Conservation (phyloP, 2,329 filamentous ascomycete species). For the Helotiales sp. region DNA sequence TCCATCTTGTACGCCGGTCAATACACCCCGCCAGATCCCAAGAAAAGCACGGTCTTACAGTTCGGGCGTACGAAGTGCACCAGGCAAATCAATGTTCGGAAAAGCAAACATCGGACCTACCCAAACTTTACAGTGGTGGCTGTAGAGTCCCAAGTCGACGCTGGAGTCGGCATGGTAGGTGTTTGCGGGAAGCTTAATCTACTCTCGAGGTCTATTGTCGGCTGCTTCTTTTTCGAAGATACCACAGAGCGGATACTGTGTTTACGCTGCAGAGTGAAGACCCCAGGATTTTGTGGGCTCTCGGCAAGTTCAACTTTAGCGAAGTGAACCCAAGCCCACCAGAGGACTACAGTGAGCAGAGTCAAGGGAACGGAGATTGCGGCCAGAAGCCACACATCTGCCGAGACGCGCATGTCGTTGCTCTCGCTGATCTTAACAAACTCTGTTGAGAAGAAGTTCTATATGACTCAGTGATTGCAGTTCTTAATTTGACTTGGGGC, state of each 20-base stretch:
- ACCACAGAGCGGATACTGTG: background rate
- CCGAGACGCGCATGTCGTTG: slow-evolving; percentile 25
- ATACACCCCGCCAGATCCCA: background rate
- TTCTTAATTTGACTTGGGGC: background rate
- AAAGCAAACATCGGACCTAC: background rate
- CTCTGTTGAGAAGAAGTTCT: slow-evolving; percentile 37
- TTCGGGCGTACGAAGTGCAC: background rate
- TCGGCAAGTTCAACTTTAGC: slow-evolving; percentile 11
- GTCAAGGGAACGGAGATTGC: slow-evolving; percentile 34
- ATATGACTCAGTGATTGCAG: background rate
- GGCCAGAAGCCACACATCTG: slow-evolving; percentile 31
- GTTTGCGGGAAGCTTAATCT: background rate
- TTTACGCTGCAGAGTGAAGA: slow-evolving; percentile 2
- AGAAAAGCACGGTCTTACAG: background rate
- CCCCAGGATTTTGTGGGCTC: background rate
- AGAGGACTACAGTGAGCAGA: slow-evolving; percentile 28
- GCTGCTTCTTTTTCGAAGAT: background rate
- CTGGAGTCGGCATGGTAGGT: background rate
- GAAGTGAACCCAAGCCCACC: slow-evolving; percentile 33
- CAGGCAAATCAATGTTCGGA: background rate
- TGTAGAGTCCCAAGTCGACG: background rate
- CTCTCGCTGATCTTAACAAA: slow-evolving; percentile 30
- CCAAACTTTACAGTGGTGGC: background rate
- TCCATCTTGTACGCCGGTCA: background rate
- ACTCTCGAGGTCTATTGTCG: background rate